A percentile compares a stretch with the other conserved stretches of the same genome.
These are phyloP conservation scores for Trypanosoma lewisi DNA, from an alignment of 208 protist genomes.

Conservation along the genomic window DNA sequence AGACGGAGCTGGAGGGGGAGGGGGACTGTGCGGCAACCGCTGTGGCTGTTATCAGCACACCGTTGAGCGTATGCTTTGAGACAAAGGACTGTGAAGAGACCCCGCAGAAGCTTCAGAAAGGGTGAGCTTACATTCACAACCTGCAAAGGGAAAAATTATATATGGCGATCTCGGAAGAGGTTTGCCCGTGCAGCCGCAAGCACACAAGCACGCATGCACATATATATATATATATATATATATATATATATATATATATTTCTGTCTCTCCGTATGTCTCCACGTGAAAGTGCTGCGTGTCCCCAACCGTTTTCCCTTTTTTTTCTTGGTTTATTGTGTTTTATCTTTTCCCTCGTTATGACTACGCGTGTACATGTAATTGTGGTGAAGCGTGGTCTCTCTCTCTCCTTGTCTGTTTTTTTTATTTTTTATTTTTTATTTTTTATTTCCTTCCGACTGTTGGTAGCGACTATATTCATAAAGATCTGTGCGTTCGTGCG, in stretches of 20 bases:
- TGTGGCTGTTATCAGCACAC: background rate
- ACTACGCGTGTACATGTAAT: background rate
- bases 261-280: background rate
- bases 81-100: no score
- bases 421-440: constrained; percentile 22
- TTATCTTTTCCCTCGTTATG: background rate
- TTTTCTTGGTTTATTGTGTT: constrained; percentile 3
- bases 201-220: background rate
- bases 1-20: background rate
- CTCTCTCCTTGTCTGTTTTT: constrained; percentile 7
- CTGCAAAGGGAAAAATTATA: no score
- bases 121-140: background rate
- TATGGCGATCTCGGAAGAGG: no score
- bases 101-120: no score
- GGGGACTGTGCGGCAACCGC: background rate
- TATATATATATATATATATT: constrained; percentile 6
- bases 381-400: background rate
- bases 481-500: no score
- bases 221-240: constrained; percentile 17
- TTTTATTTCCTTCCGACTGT: constrained; percentile 8
- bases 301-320: background rate
- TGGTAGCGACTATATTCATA: background rate
- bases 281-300: no score
- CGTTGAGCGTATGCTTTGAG: background rate
- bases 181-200: no score